Percentiles rank a stretch among this genome's conserved stretches.
Evolutionary conservation across 2,329 filamentous ascomycete genomes (phyloP).

Genomic region (Aspergillus sp.): DNA sequence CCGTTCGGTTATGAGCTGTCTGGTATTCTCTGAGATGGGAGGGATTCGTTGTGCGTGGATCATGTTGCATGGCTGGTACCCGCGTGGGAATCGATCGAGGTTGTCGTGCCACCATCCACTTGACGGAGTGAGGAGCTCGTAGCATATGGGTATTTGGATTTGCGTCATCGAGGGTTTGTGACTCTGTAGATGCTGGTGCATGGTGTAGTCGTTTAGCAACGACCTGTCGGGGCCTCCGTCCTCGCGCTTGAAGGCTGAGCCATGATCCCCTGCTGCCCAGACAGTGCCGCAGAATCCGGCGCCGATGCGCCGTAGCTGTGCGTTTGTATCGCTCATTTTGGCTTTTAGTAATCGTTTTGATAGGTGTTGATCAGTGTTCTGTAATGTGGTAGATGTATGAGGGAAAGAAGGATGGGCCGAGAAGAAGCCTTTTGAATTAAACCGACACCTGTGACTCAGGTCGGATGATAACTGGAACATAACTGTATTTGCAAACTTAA

Average conservation of each 20-base stretch:
- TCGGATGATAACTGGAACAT: no score
- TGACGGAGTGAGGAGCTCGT: constrained; percentile 22
- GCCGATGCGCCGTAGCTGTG: constrained; percentile 21
- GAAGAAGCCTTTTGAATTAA: no score
- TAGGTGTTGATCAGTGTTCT: neutral
- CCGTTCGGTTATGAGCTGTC: constrained; percentile 30
- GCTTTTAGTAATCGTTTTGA: neutral
- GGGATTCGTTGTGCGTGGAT: constrained; percentile 38
- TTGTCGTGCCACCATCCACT: constrained; percentile 31
- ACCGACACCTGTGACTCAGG: no score
- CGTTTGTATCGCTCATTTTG: neutral
- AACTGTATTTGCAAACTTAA: no score
- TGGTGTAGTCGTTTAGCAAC: constrained; percentile 30
- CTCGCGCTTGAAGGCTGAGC: constrained; percentile 33
- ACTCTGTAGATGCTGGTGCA: constrained; percentile 27
- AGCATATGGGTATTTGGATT: constrained; percentile 25
- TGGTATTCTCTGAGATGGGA: constrained; percentile 24
- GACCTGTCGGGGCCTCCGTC: constrained; percentile 31
- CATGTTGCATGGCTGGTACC: constrained; percentile 34
- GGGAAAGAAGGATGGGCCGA: fast-evolving
- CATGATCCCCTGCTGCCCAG: constrained; percentile 24
- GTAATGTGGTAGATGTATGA: no score
- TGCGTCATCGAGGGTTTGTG: neutral
- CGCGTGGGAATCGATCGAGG: constrained; percentile 25
- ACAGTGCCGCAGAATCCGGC: constrained; percentile 34